Evolutionary conservation across 495 filamentous ascomycete genomes (phyloP), one percentile per base, ranked within the genome.

Genomic region (Penicillium pulvis): DNA sequence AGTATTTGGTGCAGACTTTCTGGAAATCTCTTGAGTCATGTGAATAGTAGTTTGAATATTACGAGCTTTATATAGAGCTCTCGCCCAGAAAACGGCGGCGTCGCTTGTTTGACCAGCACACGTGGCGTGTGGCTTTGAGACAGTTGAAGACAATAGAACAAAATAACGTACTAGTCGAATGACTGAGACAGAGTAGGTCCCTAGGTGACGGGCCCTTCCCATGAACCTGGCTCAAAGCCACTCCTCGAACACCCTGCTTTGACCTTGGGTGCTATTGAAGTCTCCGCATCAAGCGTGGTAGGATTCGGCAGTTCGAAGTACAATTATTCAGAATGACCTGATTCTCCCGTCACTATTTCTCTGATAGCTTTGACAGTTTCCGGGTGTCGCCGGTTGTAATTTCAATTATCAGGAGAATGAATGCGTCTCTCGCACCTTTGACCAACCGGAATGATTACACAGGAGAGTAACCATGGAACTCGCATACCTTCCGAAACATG

Each of bases 131-230:
- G 46, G 11, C 20, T 30, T 33, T 33, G 14, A 10, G 28, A 33
- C 1, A 52, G 17, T 52, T 52, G 7, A 31, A 31, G 46, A 17
- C 46, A 26, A 10, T n/a, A 24, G 20, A 19, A n/a, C 10, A 16
- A 17, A 12, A 3, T 10, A 9, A 9, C 33, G 50, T 19, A 26
- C 26, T 23, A 23, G 1, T 26, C 7, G 23, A 20, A 24, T 20
- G 24, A 23, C 17, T 39, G 17, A 41, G 35, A 53, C 20, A 24
- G 9, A 19, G 30, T 53, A 39, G 1, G 55, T 55, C 51, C 60
- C 7, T 47, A 46, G 47, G 36, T 7, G n/a, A 51, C 16, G 48
- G 56, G 51, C 39, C 44, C 50, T 51, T 59, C 43, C 54, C 35
- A 31, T 23, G 33, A 53, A 50, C 58, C 24, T 50, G 58, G 51